A percentile compares a stretch with the other conserved stretches of the same genome.
These are phyloP conservation scores for Globisporangium radiosum DNA, from an alignment of 352 stramenopile species.

Conservation along the genomic window DNA sequence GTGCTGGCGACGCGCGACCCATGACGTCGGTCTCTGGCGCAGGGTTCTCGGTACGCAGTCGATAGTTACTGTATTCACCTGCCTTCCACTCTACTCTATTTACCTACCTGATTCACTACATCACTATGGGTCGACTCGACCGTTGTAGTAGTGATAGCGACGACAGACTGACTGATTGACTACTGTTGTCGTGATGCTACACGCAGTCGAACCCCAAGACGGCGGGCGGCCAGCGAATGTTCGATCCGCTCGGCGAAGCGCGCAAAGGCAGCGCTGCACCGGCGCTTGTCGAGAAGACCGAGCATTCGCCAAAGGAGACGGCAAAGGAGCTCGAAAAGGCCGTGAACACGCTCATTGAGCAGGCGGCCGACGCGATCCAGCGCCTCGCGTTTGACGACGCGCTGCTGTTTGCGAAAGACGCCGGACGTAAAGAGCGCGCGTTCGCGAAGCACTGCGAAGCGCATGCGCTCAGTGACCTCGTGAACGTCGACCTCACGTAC, in stretches of 20 bases:
- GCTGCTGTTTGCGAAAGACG: slow-evolving; percentile 84
- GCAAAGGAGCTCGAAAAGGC: slow-evolving; percentile 88
- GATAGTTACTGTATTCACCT: background rate
- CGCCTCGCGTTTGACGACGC: slow-evolving; percentile 77
- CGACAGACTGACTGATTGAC: background rate
- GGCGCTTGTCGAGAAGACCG: slow-evolving; percentile 84
- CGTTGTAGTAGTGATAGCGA: too few species aligned
- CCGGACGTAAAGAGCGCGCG: slow-evolving; percentile 83
- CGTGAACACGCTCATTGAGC: slow-evolving; percentile 91
- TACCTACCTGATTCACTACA: too few species aligned
- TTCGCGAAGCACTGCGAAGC: slow-evolving; percentile 90
- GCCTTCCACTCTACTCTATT: too few species aligned
- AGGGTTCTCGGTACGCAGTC: slow-evolving; percentile 76
- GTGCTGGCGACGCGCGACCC: slow-evolving; percentile 62
- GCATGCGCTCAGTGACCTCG: slow-evolving; percentile 80
- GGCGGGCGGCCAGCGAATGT: slow-evolving; percentile 61
- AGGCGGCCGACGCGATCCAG: slow-evolving; percentile 74
- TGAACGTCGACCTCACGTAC: slow-evolving; percentile 94
- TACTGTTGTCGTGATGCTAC: background rate
- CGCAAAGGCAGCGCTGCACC: slow-evolving; percentile 72
- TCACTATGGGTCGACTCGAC: too few species aligned
- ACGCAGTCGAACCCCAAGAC: slow-evolving; percentile 73
- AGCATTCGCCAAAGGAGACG: slow-evolving; percentile 90
- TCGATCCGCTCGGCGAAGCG: slow-evolving; percentile 88
- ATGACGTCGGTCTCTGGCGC: slow-evolving; percentile 92